Conservation (phyloP, 129 eudicot species). For the Erigeron canadensis region DNA sequence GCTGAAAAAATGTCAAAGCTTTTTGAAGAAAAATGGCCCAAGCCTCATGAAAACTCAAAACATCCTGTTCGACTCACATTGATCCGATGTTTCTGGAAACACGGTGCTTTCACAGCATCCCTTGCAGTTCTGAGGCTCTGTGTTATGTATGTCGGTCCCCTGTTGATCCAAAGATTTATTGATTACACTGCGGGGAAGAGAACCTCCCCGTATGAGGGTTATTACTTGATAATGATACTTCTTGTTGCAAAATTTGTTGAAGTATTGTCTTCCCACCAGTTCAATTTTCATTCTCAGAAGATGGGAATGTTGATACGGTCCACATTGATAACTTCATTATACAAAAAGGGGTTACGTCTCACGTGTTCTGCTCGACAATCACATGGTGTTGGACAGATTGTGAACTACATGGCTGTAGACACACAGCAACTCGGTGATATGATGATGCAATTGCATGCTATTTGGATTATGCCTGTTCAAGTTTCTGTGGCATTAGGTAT, state of each 20-base stretch:
- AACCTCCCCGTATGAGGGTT: slow-evolving; percentile 71
- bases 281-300: slow-evolving; percentile 75
- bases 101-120: too few species aligned
- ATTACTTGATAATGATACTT: slow-evolving; percentile 62
- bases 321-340: too few species aligned
- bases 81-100: too few species aligned
- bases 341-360: too few species aligned
- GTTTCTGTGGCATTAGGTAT: slow-evolving; percentile 52
- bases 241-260: slow-evolving; percentile 71
- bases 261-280: slow-evolving; percentile 75
- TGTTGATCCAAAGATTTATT: slow-evolving; percentile 63
- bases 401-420: slow-evolving; percentile 95
- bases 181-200: slow-evolving; percentile 68
- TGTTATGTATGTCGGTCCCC: too few species aligned
- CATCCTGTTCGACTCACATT: too few species aligned
- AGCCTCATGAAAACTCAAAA: too few species aligned
- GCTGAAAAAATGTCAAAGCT: too few species aligned
- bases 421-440: slow-evolving; percentile 95
- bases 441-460: slow-evolving; percentile 80
- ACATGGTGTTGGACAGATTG: too few species aligned
- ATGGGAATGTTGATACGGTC: slow-evolving; percentile 81
- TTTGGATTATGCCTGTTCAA: slow-evolving; percentile 90
- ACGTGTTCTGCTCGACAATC: too few species aligned
- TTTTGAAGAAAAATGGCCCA: too few species aligned
- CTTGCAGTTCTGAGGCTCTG: too few species aligned